Base-by-base conservation (phyloP, 2,329 filamentous ascomycete genomes). In the Sclerotinia nivalis region DNA sequence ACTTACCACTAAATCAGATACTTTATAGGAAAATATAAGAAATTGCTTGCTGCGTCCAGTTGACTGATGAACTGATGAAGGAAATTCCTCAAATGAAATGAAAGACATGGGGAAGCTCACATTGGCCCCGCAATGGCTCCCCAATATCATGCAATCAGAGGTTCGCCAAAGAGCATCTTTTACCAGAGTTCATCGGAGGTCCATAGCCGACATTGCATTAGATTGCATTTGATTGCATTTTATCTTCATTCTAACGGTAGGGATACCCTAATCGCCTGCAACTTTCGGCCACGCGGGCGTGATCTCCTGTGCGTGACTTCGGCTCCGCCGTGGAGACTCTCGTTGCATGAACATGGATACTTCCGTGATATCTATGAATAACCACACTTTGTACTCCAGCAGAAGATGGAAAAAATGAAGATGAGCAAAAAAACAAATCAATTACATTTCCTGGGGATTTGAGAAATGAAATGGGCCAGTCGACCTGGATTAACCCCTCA, bases 61-160 rank as follows among this genome's bases (percentile, higher is more conserved):
- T 43, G 7, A 40, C 43, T 59, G n/a, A 60, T 60, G 37, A 45
- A 60, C 9, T 45, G 37, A 20, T 20, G 9, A 60, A 60, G n/a
- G 15, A n/a, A 20, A 45, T 45, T 60, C n/a, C 13, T 64, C 8
- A 22, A 34, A 13, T 25, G 20, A 52, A 8, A 54, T 52, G 61
- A 54, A 52, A 65, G 61, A 65, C 61, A 54, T 52, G 61, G 61
- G 61, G 55, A 34, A 58, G 55, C 55, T 58, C 55, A 58, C 37
- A 10, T n/a, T 34, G 55, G 61, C 61, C 61, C 61, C 61, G n/a
- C 61, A 52, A 52, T 28, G 47, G 47, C 34, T 64, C 61, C 47
- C 47, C 45, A 25, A 64, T 28, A 15, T 52, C 40, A 40, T 40
- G 22, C 31, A 64, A 28, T 28, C 37, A 43, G 22, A 60, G 37